Base-by-base conservation (phyloP, 2,329 filamentous ascomycete genomes). In the Colletotrichum magnum region DNA sequence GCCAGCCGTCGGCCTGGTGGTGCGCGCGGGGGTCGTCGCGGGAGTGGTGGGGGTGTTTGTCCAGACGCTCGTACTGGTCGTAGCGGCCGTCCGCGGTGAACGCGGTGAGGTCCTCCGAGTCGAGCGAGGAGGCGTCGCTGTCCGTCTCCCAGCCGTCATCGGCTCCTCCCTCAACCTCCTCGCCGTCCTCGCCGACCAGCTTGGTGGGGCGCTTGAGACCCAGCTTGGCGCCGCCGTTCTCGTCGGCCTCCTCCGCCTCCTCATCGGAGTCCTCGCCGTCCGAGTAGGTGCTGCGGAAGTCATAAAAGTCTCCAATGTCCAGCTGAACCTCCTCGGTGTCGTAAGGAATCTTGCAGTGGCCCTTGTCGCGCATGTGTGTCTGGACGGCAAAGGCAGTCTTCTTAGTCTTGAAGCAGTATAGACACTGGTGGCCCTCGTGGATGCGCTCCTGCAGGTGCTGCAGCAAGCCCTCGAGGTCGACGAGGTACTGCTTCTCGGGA, bases 321-420 rank as follows among this genome's bases (percentile, higher is more conserved):
- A 98, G 88, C 83, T 98, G 94, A 77, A 98, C 94, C 43, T 93
- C 92, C 77, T 98, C 94, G 0, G 91, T 92, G 59, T 92, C 90
- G 79, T 95, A 99, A 0, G 94, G 95, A 74, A 99, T 97, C 88
- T 95, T 97, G 87, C 95, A 98, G 81, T 99, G 96, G 1, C 94
- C 93, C 78, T 94, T 95, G 79, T 99, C 96, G 52, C 94, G 91
- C 96, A 99, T 99, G 79, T 99, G 96, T 0, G 95, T 98, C 78
- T 98, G 95, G 28, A 95, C 90, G 18, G 93, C 95, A 66, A 91
- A 90, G 0, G 92, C 86, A 13, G 91, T 95, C 71, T 91, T 89
- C 77, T 96, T 93, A 51, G 92, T 81, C 80, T 96, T 97, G 77
- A 93, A 92, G 78, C 96, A 99, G 77, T 91, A 94, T 54, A 99